Base-by-base conservation (phyloP, 148 eudicot genomes). In the Camellia granthamiana region DNA sequence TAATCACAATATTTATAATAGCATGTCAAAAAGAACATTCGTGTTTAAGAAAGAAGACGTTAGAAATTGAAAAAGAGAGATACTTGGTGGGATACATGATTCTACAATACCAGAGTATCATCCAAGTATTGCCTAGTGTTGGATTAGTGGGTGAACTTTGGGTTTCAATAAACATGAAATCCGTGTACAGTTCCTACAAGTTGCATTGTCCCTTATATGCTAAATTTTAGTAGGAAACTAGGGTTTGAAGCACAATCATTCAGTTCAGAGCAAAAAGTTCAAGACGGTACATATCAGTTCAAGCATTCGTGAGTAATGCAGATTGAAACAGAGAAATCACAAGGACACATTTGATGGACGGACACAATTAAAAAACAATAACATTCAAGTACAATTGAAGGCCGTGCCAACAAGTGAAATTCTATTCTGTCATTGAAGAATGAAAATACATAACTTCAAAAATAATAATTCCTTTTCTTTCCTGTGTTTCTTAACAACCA, bases 251-350 rank as follows among this genome's bases (percentile, higher is more conserved):
- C 44, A 7, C n/a, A 49, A 11, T 18, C 46, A 55, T 55, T 16
- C 21, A 16, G 52, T 43, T 59, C 3, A 55, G 76, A 55, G 62
- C 46, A 54, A n/a, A 63, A 63, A n/a, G 7, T 38, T 14, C 44
- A 58, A 75, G 41, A 3, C 77, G 59, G 49, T 49, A 15, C 2
- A 59, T 16, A 72, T 72, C 44, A 72, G 23, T 74, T 74, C 77
- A 38, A 38, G 30, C 77, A 63, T 38, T 64, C 59, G 44, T 3
- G 0, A 11, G 52, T n/a, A 41, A 61, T 54, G n/a, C 44, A 74
- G 47, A 55, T 55, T 56, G 43, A 13, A 30, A 54, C n/a, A 55
- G 3, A 18, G 56, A 65, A 63, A 65, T n/a, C 61, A 52, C 23
- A 46, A 10, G 30, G 41, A 23, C n/a, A 44, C 30, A 65, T 49